Evolutionary conservation across 2,329 filamentous ascomycete species (phyloP), one percentile per base, ranked within the genome.

Genomic region (Fusarium sp.): DNA sequence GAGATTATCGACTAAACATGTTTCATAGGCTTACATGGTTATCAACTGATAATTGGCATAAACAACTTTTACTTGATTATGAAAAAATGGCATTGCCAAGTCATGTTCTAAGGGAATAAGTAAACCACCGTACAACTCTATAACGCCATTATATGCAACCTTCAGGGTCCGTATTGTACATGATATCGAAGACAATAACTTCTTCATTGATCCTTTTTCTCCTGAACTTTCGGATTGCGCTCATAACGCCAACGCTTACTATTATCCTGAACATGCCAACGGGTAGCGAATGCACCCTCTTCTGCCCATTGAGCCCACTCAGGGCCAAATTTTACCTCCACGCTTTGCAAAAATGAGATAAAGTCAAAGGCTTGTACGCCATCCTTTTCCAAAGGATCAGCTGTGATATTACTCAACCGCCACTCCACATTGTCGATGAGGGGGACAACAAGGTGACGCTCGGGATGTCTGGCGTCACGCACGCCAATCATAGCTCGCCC

Each of bases 401-500:
- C n/a, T 20, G 69, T 56, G 3, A 77, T 39, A 20, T 80, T 67
- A 33, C 71, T 80, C 50, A 82, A 79, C 5, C 78, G 75, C 79
- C 79, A 81, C 62, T 77, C 79, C 9, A 75, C 73, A 33, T 78
- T 76, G 56, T 76, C 69, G 11, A 78, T 72, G 14, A 80, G 69
- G 9, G 79, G 79, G 13, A 80, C 72, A 6, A 80, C 73, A 11
- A 80, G 67, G 43, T 75, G 76, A 61, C 77, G 73, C 11, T 78
- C 58, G 7, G 74, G 67, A 10, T 79, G 77, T 9, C 33, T 35
- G 20, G 61, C 61, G 27, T 64, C 61, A 6, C 61, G 61, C 5
- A 80, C 76, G 22, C 68, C 72, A 22, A 81, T 57, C 73, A 79
- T 77, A 33, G 76, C 75, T 20, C 77, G 69, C 14, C 79, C 79